These are phyloP conservation scores for Podospora bellae-mahoneyi DNA, from an alignment of 495 filamentous ascomycete genomes.

Conservation along the genomic window DNA sequence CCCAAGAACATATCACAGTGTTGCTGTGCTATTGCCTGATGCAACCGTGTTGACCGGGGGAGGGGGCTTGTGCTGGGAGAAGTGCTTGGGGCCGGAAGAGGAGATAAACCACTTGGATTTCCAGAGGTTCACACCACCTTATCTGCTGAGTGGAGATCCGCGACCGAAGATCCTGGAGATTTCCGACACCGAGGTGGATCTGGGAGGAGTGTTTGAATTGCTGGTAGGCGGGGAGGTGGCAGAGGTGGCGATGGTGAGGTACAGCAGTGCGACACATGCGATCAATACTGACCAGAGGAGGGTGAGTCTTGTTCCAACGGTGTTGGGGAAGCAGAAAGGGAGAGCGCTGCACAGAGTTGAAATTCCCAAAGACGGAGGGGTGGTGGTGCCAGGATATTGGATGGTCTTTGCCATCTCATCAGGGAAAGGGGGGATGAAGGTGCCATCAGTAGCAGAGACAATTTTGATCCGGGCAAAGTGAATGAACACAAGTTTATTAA, in stretches of 20 bases:
- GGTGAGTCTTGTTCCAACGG: background rate
- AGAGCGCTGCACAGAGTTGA: background rate
- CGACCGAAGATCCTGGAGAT: background rate
- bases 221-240: slow-evolving; percentile 29
- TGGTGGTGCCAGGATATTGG: background rate
- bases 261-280: background rate
- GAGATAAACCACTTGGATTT: slow-evolving; percentile 54
- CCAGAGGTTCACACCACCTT: slow-evolving; percentile 41
- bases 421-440: background rate
- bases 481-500: background rate
- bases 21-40: slow-evolving; percentile 55
- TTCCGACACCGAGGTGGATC: background rate
- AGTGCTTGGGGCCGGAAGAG: slow-evolving; percentile 32
- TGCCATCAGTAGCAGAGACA: background rate
- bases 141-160: background rate
- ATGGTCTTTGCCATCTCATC: background rate
- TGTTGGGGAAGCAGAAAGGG: too few relatives aligned
- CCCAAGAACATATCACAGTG: slow-evolving; percentile 54
- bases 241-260: slow-evolving; percentile 49
- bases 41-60: slow-evolving; percentile 54
- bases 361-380: background rate
- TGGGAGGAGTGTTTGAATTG: background rate
- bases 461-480: background rate
- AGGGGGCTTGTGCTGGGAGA: slow-evolving; percentile 53
- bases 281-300: background rate